phyloP scores from a whole-genome alignment of 768 basidiomycete genomes.

The Termitomyces sp. region DNA sequence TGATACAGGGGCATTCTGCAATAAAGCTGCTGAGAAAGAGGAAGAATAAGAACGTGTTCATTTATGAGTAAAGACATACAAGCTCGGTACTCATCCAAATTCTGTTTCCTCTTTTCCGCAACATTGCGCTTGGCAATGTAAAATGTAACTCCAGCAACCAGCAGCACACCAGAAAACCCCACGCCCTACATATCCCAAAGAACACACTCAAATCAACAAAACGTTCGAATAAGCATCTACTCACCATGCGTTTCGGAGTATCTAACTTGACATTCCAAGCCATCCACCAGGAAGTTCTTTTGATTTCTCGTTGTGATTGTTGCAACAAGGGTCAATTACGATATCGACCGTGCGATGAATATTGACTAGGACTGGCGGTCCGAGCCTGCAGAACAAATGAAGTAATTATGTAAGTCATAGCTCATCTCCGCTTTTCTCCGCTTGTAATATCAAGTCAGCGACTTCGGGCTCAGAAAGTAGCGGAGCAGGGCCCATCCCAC shows the following conservation, averaged over 20 bases:
- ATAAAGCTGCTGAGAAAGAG: background rate
- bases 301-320: background rate
- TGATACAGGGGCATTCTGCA: background rate
- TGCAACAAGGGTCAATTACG: too few species aligned
- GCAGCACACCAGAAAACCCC: conserved; percentile 27
- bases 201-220: background rate
- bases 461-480: background rate
- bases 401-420: too few species aligned
- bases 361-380: too few species aligned
- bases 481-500: background rate
- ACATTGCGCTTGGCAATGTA: conserved; percentile 31
- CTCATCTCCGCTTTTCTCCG: too few species aligned
- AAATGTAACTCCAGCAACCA: conserved; percentile 27
- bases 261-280: conserved; percentile 11
- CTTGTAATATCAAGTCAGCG: conserved; percentile 1
- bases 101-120: conserved; percentile 26
- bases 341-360: background rate
- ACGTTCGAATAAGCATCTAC: background rate
- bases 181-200: conserved; percentile 17
- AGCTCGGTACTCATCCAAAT: conserved; percentile 27
- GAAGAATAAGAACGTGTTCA: background rate
- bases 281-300: conserved; percentile 6
- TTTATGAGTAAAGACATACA: conserved; percentile 17
- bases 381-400: too few species aligned
- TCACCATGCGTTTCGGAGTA: conserved; percentile 19